Evolutionary conservation across 495 filamentous ascomycete genomes (phyloP), one percentile per base, ranked within the genome.

Genomic region (Aspergillus hancockii): DNA sequence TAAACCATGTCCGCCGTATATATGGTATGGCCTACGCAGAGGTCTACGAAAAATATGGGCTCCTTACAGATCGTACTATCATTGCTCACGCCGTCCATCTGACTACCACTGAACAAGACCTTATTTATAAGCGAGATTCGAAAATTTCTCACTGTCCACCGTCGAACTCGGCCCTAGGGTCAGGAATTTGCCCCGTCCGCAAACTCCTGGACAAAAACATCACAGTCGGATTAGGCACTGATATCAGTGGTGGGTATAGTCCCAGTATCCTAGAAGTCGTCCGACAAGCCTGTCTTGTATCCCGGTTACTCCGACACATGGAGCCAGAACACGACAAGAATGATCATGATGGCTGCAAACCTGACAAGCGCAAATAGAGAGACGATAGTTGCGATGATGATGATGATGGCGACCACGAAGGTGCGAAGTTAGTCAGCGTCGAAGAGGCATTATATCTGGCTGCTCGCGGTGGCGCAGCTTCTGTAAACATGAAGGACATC

Each of bases 11-110:
- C 3, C 34, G 13, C 34, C 3, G 34, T 1, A 64, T 71, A 7
- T 56, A 80, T 0, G 71, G 75, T 32, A 65, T 65, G 2, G 76
- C 68, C 32, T 98, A 98, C 71, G 79, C 92, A 6, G 75, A 72
- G 34, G 92, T 97, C 47, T 98, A 98, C 72, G 91, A 96, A 55
- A 61, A 66, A 0, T 73, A 79, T 43, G 85, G 85, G 8, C 78
- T 98, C 0, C 77, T 98, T 6, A 89, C 82, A 4, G 65, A 74
- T 0, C 82, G 81, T 16, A 98, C 89, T 4, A 89, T 97, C 62
- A 81, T 98, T 13, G 94, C 93, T 19, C 94, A 98, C 73, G 90
- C 82, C 0, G 79, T 98, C 10, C 88, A 98, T 72, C 71, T 98
- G 10, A 78, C 79, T 0, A 74, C 81, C 0, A 71, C 69, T 0